These are phyloP conservation scores for Neofusicoccum sp. DNA, from an alignment of 2,329 filamentous ascomycete genomes.

Conservation along the genomic window DNA sequence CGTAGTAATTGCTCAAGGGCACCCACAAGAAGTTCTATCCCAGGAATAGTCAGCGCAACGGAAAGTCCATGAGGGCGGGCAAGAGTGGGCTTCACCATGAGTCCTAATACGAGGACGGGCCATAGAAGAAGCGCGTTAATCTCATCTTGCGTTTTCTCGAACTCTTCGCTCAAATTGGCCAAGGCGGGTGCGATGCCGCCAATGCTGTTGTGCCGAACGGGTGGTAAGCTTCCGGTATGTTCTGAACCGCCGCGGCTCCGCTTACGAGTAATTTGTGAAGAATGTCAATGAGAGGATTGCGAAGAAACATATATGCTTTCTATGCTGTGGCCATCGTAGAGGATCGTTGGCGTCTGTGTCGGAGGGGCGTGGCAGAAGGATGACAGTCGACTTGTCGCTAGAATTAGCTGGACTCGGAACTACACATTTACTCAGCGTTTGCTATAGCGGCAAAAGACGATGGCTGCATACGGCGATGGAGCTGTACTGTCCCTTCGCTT, in stretches of 20 bases:
- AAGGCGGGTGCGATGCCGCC: slow-evolving; percentile 45
- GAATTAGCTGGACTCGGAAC: neutral
- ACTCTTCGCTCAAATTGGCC: slow-evolving; percentile 46
- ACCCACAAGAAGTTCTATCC: slow-evolving; percentile 52
- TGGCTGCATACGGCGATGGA: slow-evolving; percentile 29
- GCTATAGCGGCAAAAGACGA: neutral
- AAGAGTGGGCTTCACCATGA: slow-evolving; percentile 33
- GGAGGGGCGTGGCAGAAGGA: slow-evolving; percentile 50
- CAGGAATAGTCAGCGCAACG: neutral
- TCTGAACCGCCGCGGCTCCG: too few relatives aligned
- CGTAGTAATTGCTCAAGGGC: slow-evolving; percentile 48
- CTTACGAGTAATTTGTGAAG: slow-evolving; percentile 42
- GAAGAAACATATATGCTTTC: slow-evolving; percentile 48
- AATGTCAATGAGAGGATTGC: slow-evolving; percentile 45
- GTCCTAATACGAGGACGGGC: slow-evolving; percentile 48
- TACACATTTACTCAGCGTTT: neutral
- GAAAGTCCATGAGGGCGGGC: too few relatives aligned
- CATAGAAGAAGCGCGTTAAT: slow-evolving; percentile 41
- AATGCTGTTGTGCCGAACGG: slow-evolving; percentile 24
- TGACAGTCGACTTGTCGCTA: slow-evolving; percentile 18
- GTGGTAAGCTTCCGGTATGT: neutral
- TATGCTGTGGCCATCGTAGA: slow-evolving; percentile 47
- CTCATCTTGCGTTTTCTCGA: slow-evolving; percentile 46
- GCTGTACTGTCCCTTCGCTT: slow-evolving; percentile 40
- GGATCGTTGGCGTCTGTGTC: slow-evolving; percentile 49